phyloP scores from a whole-genome alignment of 2,329 filamentous ascomycete species.

The Botrytis porri region DNA sequence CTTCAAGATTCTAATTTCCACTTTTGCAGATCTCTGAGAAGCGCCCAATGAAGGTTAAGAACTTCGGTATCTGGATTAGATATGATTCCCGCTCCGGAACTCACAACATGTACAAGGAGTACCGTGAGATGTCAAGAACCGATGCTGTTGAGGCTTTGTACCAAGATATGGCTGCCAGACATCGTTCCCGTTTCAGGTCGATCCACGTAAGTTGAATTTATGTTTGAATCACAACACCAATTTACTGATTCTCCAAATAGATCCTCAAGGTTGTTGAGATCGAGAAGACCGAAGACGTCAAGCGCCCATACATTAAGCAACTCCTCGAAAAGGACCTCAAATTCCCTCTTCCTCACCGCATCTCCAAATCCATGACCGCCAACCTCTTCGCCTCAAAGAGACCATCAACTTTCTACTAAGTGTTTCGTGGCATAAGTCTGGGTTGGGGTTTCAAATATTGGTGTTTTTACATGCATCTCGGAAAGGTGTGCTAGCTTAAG shows the following conservation, averaged over 20 bases:
- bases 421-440: constrained; percentile 27
- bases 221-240: not conserved
- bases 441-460: constrained; percentile 32
- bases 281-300: constrained; percentile 90
- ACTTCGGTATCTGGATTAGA: constrained; percentile 99
- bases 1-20: constrained; percentile 22
- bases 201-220: constrained; percentile 76
- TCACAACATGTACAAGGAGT: constrained; percentile 99
- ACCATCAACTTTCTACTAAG: constrained; percentile 92
- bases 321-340: constrained; percentile 90
- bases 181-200: constrained; percentile 95
- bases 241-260: constrained; percentile 46
- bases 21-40: constrained; percentile 84
- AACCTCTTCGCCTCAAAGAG: constrained; percentile 92
- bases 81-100: constrained; percentile 99
- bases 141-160: constrained; percentile 96
- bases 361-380: constrained; percentile 76
- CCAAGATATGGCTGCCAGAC: constrained; percentile 99
- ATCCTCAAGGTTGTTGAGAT: constrained; percentile 98
- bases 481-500: constrained; percentile 39
- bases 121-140: constrained; percentile 96
- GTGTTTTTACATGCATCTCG: constrained; percentile 38
- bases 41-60: constrained; percentile 99
- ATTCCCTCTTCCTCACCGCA: constrained; percentile 98
- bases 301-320: constrained; percentile 99